Conservation (phyloP, 176 grass and related monocot species). For the Coix lacrymajobi region DNA sequence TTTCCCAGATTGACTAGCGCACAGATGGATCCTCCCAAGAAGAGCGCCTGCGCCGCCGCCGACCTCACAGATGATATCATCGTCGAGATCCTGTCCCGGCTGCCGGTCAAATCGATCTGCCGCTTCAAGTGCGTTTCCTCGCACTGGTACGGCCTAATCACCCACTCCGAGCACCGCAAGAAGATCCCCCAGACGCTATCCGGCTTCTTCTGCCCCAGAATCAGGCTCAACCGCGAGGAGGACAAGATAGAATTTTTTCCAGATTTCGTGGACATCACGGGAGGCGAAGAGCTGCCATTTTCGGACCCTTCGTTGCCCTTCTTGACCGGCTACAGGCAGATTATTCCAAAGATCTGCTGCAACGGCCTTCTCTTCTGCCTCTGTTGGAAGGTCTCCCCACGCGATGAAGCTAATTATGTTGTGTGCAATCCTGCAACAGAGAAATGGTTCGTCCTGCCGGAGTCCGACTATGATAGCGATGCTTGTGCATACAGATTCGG, state of each 20-base stretch:
- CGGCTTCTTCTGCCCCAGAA: not conserved
- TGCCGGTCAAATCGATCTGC: not conserved
- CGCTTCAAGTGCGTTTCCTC: slow-evolving; percentile 6
- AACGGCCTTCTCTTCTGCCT: slow-evolving; percentile 8
- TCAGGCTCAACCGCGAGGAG: not conserved
- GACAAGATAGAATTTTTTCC: not conserved
- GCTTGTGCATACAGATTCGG: not conserved
- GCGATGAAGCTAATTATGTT: not conserved
- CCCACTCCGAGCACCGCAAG: not conserved
- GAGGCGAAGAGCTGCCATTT: not conserved
- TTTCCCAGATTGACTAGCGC: not conserved
- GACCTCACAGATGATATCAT: not conserved
- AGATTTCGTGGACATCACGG: not conserved
- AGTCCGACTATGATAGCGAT: not conserved
- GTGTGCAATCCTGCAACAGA: slow-evolving; percentile 11
- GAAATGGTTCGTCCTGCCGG: not conserved
- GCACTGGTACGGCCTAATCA: slow-evolving; percentile 1
- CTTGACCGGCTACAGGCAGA: not conserved
- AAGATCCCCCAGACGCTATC: not conserved
- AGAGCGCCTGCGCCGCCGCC: not conserved
- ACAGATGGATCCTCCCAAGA: not conserved
- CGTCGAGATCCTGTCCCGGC: not conserved
- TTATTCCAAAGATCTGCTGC: slow-evolving; percentile 2
- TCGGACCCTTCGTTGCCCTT: not conserved
- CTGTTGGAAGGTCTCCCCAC: not conserved